Conservation (phyloP, 129 eudicot genomes). For the Kitagawia praeruptora region DNA sequence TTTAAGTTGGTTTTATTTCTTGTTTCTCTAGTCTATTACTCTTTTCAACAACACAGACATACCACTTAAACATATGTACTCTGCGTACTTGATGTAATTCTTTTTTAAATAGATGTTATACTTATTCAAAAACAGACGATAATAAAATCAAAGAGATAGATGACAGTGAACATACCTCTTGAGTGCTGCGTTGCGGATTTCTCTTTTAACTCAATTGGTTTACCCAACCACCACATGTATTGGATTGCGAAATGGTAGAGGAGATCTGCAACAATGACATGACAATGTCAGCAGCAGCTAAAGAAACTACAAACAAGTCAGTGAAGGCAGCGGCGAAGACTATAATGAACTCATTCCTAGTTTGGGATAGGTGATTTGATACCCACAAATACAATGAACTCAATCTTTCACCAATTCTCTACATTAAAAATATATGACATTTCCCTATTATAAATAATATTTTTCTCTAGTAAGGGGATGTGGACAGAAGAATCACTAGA, state of each 20-base stretch:
- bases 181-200: conserved; percentile 54
- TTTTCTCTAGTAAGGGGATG: not conserved
- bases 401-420: not conserved
- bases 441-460: not conserved
- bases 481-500: not conserved
- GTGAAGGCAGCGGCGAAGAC: not conserved
- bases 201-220: conserved; percentile 54
- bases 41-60: not conserved
- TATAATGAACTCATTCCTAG: not conserved
- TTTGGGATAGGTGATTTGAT: not conserved
- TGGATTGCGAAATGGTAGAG: conserved; percentile 61
- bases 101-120: not conserved
- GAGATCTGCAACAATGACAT: conserved; percentile 48
- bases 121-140: too few relatives aligned
- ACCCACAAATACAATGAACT: not conserved
- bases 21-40: too few relatives aligned
- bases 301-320: not conserved
- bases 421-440: not conserved
- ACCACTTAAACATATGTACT: not conserved
- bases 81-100: not conserved
- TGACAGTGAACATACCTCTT: conserved; percentile 56
- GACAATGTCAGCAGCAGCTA: not conserved
- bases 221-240: conserved; percentile 93
- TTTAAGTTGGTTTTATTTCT: too few relatives aligned
- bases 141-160: not conserved